Conservation (phyloP, 495 filamentous ascomycete species). For the Neurospora sp. region DNA sequence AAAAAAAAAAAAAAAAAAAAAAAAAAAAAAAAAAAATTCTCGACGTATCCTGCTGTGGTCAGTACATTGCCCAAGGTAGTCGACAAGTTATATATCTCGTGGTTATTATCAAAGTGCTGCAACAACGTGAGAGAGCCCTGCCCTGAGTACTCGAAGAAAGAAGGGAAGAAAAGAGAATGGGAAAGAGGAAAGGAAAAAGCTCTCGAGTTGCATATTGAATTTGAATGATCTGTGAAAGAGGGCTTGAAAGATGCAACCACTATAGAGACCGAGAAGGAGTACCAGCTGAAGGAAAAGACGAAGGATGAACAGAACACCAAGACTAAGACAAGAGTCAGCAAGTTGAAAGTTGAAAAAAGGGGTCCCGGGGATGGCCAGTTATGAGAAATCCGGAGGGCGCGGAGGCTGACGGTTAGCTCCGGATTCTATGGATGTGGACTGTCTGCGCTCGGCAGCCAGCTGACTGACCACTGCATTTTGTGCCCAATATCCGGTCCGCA, state of each 20-base stretch:
- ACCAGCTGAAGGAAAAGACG: background rate
- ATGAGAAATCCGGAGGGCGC: background rate
- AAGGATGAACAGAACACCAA: background rate
- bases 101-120: background rate
- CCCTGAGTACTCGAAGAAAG: background rate
- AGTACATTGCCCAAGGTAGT: background rate
- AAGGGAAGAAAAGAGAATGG: too few species aligned
- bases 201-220: background rate
- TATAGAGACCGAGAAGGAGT: background rate
- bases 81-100: background rate
- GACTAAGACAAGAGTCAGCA: background rate
- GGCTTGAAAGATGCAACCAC: background rate
- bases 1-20: too few species aligned
- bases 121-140: background rate
- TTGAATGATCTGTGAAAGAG: background rate
- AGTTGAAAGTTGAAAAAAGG: background rate
- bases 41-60: background rate
- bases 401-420: background rate
- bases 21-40: background rate
- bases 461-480: background rate
- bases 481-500: background rate
- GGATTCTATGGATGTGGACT: background rate
- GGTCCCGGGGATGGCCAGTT: background rate
- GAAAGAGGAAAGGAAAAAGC: background rate
- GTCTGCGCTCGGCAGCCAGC: background rate